Conservation (phyloP, 129 eudicot species). For the Helianthus annuus region DNA sequence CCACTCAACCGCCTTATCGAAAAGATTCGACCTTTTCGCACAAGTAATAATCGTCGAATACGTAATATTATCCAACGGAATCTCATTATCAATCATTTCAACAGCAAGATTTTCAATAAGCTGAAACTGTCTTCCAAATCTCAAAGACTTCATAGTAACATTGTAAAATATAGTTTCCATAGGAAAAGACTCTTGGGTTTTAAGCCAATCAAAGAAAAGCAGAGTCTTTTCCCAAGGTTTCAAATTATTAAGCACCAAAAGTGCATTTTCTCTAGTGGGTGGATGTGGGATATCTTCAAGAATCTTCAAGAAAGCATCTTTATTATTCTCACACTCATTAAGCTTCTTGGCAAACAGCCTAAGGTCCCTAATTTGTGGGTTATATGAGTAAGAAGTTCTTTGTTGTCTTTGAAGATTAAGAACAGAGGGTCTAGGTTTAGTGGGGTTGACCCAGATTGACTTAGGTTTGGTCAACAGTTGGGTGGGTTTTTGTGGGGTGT, state of each 20-base stretch:
- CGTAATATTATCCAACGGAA: constrained; percentile 64
- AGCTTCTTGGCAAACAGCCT: constrained; percentile 54
- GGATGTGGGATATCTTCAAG: constrained; percentile 56
- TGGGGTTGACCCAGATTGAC: constrained; percentile 72
- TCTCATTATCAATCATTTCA: constrained; percentile 52
- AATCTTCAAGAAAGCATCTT: constrained; percentile 45
- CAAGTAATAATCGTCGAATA: constrained; percentile 73
- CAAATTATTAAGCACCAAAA: constrained; percentile 57
- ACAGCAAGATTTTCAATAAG: constrained; percentile 56
- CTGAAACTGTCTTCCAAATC: constrained; percentile 72
- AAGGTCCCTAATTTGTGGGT: constrained; percentile 60
- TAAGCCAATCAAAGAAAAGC: constrained; percentile 61
- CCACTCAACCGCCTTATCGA: constrained; percentile 74
- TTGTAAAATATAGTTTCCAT: constrained; percentile 69
- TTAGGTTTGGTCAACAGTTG: constrained; percentile 50
- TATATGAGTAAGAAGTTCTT: constrained; percentile 37
- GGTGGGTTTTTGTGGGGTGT: constrained; percentile 33
- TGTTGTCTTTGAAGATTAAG: constrained; percentile 60
- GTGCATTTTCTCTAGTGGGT: constrained; percentile 55
- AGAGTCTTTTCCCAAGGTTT: constrained; percentile 60
- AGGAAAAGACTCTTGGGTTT: constrained; percentile 55
- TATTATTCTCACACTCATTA: constrained; percentile 43
- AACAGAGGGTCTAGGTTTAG: constrained; percentile 59
- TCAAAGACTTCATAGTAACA: constrained; percentile 65
- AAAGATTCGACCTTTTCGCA: constrained; percentile 58